Conservation (phyloP, 352 stramenopile genomes). For the Phytophthora podocarpi region DNA sequence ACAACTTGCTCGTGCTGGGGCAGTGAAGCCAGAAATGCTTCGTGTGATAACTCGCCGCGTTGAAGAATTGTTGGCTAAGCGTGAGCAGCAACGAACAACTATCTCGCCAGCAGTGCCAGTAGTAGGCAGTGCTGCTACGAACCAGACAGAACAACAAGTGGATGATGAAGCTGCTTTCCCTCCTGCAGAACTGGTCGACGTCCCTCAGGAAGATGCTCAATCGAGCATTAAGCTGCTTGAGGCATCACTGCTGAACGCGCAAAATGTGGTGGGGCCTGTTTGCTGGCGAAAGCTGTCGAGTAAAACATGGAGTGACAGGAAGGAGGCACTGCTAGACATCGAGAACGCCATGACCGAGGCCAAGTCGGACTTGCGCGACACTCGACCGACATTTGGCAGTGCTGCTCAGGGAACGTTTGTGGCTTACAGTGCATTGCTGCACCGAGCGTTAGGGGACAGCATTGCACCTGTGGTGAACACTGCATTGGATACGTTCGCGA, state of each 20-base stretch:
- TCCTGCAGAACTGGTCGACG: constrained; percentile 34
- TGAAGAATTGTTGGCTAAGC: constrained; percentile 64
- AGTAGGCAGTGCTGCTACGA: constrained; percentile 35
- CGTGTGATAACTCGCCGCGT: constrained; percentile 75
- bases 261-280: constrained; percentile 64
- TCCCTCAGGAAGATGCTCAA: constrained; percentile 59
- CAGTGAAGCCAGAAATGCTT: constrained; percentile 78
- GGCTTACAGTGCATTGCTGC: constrained; percentile 64
- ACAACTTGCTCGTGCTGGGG: constrained; percentile 29
- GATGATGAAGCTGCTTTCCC: constrained; percentile 41
- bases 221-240: constrained; percentile 52
- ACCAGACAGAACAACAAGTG: constrained; percentile 51
- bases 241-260: constrained; percentile 36
- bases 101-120: constrained; percentile 21
- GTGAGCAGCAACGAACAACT: constrained; percentile 42
- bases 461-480: constrained; percentile 82
- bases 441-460: constrained; percentile 61
- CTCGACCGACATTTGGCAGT: constrained; percentile 60
- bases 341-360: constrained; percentile 72
- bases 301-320: constrained; percentile 85
- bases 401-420: constrained; percentile 69
- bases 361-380: constrained; percentile 75
- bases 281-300: constrained; percentile 79
- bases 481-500: constrained; percentile 69
- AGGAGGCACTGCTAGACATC: constrained; percentile 77